Conservation (phyloP, 352 stramenopile genomes). For the Globisporangium paddicum region DNA sequence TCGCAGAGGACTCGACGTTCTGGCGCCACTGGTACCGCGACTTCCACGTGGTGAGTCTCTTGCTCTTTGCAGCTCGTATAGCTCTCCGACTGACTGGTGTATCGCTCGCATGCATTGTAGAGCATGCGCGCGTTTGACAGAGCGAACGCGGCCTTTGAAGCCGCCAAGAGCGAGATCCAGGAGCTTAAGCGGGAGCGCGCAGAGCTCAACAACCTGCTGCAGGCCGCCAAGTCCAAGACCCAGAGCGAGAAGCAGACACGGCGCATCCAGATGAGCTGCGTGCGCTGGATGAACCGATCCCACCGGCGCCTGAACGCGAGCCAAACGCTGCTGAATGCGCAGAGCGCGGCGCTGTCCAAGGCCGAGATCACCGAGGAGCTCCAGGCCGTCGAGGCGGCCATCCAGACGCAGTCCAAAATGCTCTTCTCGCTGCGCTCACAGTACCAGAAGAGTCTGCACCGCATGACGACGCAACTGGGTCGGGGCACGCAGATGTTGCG, state of each 20-base stretch:
- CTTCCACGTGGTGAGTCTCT: conserved; percentile 32
- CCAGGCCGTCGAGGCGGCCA: conserved; percentile 28
- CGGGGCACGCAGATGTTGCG: conserved; percentile 29
- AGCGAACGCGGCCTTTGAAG: conserved; percentile 32
- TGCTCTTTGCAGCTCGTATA: not conserved
- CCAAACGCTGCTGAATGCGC: conserved; percentile 29
- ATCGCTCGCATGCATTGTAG: conserved; percentile 16
- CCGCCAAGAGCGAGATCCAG: conserved; percentile 30
- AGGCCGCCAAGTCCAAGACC: conserved; percentile 32
- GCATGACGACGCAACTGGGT: conserved; percentile 36
- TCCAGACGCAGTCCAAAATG: conserved; percentile 36
- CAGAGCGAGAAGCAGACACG: conserved; percentile 50
- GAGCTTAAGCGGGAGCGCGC: conserved; percentile 41
- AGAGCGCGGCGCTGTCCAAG: conserved; percentile 40
- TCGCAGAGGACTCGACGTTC: conserved; percentile 21
- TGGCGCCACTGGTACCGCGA: conserved; percentile 57
- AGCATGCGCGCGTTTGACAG: conserved; percentile 22
- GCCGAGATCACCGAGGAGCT: conserved; percentile 39
- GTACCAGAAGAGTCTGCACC: conserved; percentile 47
- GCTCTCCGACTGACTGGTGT: not conserved
- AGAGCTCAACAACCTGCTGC: conserved; percentile 46
- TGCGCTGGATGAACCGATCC: conserved; percentile 65
- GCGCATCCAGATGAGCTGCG: conserved; percentile 59
- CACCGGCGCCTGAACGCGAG: conserved; percentile 33
- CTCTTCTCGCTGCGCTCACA: conserved; percentile 46